A percentile compares a stretch with the other conserved stretches of the same genome.
These are phyloP conservation scores for Fusarium newnesense DNA, from an alignment of 2,329 filamentous ascomycete species.

Conservation along the genomic window DNA sequence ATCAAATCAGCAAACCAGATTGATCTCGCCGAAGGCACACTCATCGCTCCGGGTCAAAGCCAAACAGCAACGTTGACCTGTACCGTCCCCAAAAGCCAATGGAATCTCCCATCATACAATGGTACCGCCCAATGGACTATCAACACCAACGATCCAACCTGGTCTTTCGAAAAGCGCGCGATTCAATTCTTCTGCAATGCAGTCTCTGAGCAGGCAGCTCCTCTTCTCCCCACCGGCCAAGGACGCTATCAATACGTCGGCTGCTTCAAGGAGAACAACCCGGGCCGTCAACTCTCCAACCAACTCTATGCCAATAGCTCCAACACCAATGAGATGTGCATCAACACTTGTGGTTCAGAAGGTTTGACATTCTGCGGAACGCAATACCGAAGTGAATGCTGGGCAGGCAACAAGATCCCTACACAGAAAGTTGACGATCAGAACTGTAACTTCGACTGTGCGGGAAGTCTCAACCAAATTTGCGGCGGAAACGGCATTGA, in stretches of 20 bases:
- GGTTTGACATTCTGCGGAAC: conserved; percentile 58
- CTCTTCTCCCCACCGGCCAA: conserved; percentile 55
- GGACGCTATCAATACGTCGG: conserved; percentile 64
- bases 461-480: conserved; percentile 59
- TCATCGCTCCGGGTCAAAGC: conserved; percentile 60
- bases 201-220: conserved; percentile 63
- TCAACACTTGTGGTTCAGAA: conserved; percentile 52
- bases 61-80: conserved; percentile 65
- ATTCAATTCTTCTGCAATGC: conserved; percentile 64
- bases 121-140: conserved; percentile 64
- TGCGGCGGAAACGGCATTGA: conserved; percentile 63
- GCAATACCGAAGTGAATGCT: conserved; percentile 64
- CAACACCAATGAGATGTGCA: conserved; percentile 58
- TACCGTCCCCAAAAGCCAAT: conserved; percentile 65
- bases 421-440: conserved; percentile 53
- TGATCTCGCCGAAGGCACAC: conserved; percentile 67
- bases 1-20: conserved; percentile 65
- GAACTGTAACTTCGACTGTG: conserved; percentile 64
- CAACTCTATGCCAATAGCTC: conserved; percentile 53
- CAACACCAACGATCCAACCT: conserved; percentile 64
- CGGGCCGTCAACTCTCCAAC: conserved; percentile 59
- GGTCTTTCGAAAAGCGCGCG: conserved; percentile 58
- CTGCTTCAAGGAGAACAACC: conserved; percentile 67
- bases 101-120: conserved; percentile 63
- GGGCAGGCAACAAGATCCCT: conserved; percentile 62